These are phyloP conservation scores for Xylaria hypoxylon DNA, from an alignment of 2,329 filamentous ascomycete genomes.

Conservation along the genomic window DNA sequence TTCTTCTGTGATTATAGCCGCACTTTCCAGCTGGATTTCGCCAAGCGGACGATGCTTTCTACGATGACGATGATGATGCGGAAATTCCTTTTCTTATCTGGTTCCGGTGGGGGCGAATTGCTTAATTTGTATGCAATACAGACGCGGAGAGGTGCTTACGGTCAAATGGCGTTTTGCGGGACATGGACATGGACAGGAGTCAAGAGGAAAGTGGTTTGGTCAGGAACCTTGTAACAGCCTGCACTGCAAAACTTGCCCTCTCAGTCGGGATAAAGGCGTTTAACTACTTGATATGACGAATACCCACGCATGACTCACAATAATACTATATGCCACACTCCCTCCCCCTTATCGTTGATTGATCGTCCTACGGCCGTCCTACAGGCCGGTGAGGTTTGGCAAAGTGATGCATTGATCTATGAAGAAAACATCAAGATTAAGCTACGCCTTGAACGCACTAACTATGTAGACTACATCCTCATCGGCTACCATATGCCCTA, in stretches of 20 bases:
- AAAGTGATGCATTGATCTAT: conserved; percentile 41
- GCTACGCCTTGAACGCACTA: conserved; percentile 70
- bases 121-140: conserved; percentile 25
- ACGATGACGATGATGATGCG: conserved; percentile 11
- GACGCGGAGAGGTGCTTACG: conserved; percentile 9
- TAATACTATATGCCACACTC: conserved; percentile 15
- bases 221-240: conserved; percentile 18
- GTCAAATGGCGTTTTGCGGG: conserved; percentile 43
- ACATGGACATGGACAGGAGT: conserved; percentile 29
- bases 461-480: conserved; percentile 77
- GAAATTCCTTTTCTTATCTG: conserved; percentile 3
- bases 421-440: background rate
- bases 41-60: conserved; percentile 7
- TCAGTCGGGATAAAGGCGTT: conserved; percentile 26
- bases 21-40: conserved; percentile 10
- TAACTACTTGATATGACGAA: conserved; percentile 43
- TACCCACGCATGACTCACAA: conserved; percentile 45
- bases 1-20: conserved; percentile 28
- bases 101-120: background rate
- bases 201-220: conserved; percentile 20
- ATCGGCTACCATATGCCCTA: conserved; percentile 81
- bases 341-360: conserved; percentile 1
- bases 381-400: background rate
- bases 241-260: conserved; percentile 10
- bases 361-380: background rate